Evolutionary conservation across 2,329 filamentous ascomycete species (phyloP).

Genomic region (Colletotrichum sp.): DNA sequence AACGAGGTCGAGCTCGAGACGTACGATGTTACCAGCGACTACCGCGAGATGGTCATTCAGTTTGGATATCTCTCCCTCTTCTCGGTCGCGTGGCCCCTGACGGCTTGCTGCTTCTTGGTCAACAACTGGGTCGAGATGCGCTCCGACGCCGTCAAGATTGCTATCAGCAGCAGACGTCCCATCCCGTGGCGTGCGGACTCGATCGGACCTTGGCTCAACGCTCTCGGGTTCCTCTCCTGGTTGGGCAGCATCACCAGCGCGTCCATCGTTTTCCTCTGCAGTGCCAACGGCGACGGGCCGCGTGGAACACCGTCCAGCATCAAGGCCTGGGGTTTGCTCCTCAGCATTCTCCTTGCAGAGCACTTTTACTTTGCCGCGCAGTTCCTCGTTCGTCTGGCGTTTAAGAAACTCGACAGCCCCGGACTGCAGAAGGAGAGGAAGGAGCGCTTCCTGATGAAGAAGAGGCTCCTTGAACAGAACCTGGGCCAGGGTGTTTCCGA

Average conservation of each 20-base stretch:
- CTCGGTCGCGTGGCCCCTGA: conserved; percentile 94
- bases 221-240: conserved; percentile 91
- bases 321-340: conserved; percentile 79
- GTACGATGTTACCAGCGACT: conserved; percentile 90
- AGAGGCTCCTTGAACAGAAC: conserved; percentile 78
- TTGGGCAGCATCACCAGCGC: conserved; percentile 87
- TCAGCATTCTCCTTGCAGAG: conserved; percentile 85
- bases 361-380: conserved; percentile 87
- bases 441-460: conserved; percentile 81
- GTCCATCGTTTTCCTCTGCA: conserved; percentile 90
- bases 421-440: conserved; percentile 85
- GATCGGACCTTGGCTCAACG: conserved; percentile 90
- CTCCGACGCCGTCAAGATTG: conserved; percentile 93
- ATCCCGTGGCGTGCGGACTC: conserved; percentile 90
- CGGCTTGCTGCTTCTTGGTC: conserved; percentile 83
- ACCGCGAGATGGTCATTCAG: conserved; percentile 92
- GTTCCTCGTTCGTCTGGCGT: conserved; percentile 71
- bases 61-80: conserved; percentile 89
- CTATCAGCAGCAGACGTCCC: conserved; percentile 85
- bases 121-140: conserved; percentile 98
- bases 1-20: conserved; percentile 80
- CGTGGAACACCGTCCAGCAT: conserved; percentile 73
- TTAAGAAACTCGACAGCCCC: conserved; percentile 83
- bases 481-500: conserved; percentile 63
- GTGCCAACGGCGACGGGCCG: conserved; percentile 73